phyloP scores from a whole-genome alignment of 73 alveolate species.

The Paramecium sonneborni region DNA sequence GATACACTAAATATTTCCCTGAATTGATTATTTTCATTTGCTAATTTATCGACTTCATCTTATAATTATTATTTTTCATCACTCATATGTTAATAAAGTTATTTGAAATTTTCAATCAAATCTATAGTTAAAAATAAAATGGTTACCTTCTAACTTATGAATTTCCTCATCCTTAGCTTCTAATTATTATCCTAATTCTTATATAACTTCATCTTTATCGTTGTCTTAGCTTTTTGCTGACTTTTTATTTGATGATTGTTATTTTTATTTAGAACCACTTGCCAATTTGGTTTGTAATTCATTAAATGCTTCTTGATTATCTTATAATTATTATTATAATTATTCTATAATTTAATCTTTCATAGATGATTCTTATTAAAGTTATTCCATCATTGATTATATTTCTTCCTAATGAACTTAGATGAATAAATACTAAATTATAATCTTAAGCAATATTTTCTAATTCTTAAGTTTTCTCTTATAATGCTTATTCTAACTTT shows the following conservation, averaged over 20 bases:
- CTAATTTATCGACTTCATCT: constrained; percentile 33
- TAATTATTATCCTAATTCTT: constrained; percentile 27
- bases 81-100: constrained; percentile 42
- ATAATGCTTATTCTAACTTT: background rate
- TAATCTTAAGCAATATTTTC: constrained; percentile 29
- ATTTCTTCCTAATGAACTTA: constrained; percentile 40
- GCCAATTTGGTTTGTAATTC: background rate
- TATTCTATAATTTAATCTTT: constrained; percentile 37
- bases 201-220: constrained; percentile 28
- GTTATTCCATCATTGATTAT: background rate
- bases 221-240: background rate
- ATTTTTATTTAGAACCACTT: background rate
- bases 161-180: constrained; percentile 44
- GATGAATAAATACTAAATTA: background rate
- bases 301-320: background rate
- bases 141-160: constrained; percentile 14
- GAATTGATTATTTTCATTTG: constrained; percentile 47
- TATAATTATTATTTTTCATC: constrained; percentile 14
- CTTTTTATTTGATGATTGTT: background rate
- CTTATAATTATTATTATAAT: background rate
- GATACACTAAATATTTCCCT: constrained; percentile 54
- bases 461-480: background rate
- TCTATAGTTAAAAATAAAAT: background rate
- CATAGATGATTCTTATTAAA: constrained; percentile 14
- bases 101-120: constrained; percentile 40